A percentile compares a stretch with the other conserved stretches of the same genome.
Conservation (phyloP, 108 stramenopile species). For the Fragilaria crotonensis region DNA sequence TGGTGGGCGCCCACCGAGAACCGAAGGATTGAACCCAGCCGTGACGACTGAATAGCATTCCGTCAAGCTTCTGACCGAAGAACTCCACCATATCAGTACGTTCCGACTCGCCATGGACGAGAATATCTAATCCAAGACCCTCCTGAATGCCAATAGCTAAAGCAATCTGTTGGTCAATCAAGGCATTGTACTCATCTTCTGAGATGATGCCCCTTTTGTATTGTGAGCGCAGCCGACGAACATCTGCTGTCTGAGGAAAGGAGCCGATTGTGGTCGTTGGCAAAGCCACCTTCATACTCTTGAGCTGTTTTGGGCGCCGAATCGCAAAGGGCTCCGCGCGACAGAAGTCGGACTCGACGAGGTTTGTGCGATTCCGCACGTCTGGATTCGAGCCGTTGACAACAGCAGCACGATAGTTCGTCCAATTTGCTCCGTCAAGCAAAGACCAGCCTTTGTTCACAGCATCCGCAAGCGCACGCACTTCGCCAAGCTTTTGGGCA, state of each 20-base stretch:
- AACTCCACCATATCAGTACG: conserved; percentile 79
- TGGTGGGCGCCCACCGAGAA: conserved; percentile 53
- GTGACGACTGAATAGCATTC: conserved; percentile 45
- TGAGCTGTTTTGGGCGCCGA: conserved; percentile 37
- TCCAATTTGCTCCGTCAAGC: conserved; percentile 11
- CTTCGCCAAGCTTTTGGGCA: conserved; percentile 48
- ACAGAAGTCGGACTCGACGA: conserved; percentile 21
- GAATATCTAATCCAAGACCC: conserved; percentile 55
- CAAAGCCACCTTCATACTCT: conserved; percentile 33
- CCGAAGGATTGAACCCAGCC: conserved; percentile 79
- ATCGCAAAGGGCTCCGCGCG: conserved; percentile 27
- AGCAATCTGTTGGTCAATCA: conserved; percentile 55
- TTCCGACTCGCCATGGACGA: conserved; percentile 68
- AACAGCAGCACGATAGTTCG: conserved; percentile 1
- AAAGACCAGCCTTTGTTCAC: conserved; percentile 7
- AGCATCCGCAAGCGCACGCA: conserved; percentile 18
- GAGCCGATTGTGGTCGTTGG: conserved; percentile 74
- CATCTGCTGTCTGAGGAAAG: conserved; percentile 55
- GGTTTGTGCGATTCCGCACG: background rate
- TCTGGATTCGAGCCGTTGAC: background rate
- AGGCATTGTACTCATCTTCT: conserved; percentile 31
- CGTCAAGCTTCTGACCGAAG: conserved; percentile 60
- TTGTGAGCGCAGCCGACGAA: conserved; percentile 34
- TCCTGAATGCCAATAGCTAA: conserved; percentile 54
- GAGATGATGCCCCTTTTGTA: conserved; percentile 34